Evolutionary conservation across 2,329 filamentous ascomycete species (phyloP), one percentile per base, ranked within the genome.

Genomic region (Helminthosporium solani): DNA sequence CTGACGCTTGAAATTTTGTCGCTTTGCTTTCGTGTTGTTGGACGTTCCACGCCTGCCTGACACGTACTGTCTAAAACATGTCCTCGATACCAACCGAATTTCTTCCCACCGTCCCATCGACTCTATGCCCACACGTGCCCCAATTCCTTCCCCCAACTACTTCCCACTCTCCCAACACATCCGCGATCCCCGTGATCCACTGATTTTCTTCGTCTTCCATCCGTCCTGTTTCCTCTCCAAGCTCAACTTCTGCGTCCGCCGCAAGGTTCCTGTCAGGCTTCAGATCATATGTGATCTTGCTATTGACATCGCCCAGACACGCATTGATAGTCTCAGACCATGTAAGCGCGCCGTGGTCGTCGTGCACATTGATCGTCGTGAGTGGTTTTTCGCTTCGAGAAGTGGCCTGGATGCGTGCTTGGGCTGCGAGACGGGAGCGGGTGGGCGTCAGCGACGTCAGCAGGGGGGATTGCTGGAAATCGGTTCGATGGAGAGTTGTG

Each of bases 341-440:
- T 1, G 75, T 64, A 1, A 82, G 56, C 1, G 68, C 65, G 1
- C 81, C 81, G 12, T 76, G 66, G 1, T 73, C 66, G 42, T 70
- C 64, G 50, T 60, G 66, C 1, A 90, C 76, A 9, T 81, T 78
- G 28, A 89, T 75, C 7, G 75, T 74, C 61, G 84, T 84, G 14
- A 76, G 73, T 1, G 82, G 81, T 1, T 70, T 58, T 19, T 71
- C 70, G 18, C 77, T n/a, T n/a, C n/a, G n/a, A n/a, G n/a, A 74
- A 0, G 83, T 82, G 16, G 77, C 74, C 30, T 87, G 80, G 18
- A 88, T 77, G 1, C 86, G 78, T 0, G 76, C 70, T 63, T 90
- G 86, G 0, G 87, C 87, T 14, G 81, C 79, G 6, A 83, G 72
- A 0, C 86, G 82, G 1, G 85, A 78, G n/a, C 66, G 81, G 1